Evolutionary conservation across 1,284 basidiomycete genomes (phyloP).

Genomic region (Marasmius oreades): DNA sequence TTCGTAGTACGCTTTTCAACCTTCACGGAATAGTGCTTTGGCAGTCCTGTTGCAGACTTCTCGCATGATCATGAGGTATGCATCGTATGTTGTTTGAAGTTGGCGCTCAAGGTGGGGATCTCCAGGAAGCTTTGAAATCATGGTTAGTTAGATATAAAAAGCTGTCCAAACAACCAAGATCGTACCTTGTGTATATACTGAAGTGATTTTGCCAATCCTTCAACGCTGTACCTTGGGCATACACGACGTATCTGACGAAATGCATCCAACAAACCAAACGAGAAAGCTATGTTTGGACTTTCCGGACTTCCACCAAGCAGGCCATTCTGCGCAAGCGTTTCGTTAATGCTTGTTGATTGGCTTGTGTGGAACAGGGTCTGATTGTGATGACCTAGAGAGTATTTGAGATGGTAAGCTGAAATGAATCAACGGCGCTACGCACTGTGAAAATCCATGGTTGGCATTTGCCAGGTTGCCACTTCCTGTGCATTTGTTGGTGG

Average conservation of each 20-base stretch:
- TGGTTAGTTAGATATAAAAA: neutral
- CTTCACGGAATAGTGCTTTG: neutral
- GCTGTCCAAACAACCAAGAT: neutral
- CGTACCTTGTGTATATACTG: neutral
- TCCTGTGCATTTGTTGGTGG: neutral
- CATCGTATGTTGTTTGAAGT: neutral
- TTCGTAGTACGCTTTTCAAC: neutral
- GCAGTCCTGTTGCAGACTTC: too few relatives aligned
- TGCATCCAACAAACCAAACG: neutral
- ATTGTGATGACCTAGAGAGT: neutral
- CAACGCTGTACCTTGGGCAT: neutral
- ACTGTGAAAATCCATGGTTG: neutral
- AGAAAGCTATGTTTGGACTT: neutral
- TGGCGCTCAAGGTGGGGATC: neutral
- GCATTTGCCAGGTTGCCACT: neutral
- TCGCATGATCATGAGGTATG: neutral
- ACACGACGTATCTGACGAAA: neutral
- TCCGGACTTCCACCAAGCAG: neutral
- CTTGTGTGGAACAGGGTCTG: neutral
- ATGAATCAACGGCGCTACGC: neutral
- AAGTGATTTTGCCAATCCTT: neutral
- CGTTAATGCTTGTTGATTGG: neutral
- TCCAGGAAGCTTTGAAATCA: neutral
- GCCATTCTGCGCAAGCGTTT: neutral
- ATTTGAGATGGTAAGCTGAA: neutral